Conservation (phyloP, 495 filamentous ascomycete genomes). For the Penicillium soppii region DNA sequence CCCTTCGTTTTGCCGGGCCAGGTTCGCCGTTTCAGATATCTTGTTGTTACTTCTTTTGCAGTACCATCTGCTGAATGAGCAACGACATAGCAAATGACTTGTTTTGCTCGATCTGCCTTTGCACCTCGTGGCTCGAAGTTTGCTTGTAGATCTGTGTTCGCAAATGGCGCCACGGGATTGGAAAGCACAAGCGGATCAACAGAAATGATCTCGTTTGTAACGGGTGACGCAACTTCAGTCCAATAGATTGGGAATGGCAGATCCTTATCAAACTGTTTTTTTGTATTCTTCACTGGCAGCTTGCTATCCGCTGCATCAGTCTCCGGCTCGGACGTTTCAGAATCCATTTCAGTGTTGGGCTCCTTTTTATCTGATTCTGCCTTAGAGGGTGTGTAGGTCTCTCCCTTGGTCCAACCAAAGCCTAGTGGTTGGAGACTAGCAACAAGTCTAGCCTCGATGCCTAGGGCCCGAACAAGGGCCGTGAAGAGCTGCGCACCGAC, state of each 20-base stretch:
- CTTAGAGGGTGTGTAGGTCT: conserved; percentile 53
- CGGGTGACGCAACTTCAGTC: conserved; percentile 82
- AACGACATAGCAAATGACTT: conserved; percentile 89
- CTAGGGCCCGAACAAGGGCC: conserved; percentile 78
- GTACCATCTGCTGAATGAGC: conserved; percentile 82
- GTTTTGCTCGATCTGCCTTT: conserved; percentile 79
- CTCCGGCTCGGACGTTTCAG: conserved; percentile 15
- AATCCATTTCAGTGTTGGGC: conserved; percentile 11
- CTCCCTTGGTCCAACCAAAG: conserved; percentile 86
- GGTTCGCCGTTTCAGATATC: conserved; percentile 80
- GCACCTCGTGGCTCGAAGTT: conserved; percentile 79
- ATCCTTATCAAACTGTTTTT: conserved; percentile 57
- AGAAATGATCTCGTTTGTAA: conserved; percentile 71
- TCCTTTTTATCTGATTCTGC: conserved; percentile 32
- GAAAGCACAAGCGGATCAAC: conserved; percentile 73
- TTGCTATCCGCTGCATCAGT: conserved; percentile 1
- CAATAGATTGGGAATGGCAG: conserved; percentile 87
- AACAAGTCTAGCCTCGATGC: conserved; percentile 76
- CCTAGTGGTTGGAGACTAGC: conserved; percentile 84
- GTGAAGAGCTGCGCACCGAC: conserved; percentile 90
- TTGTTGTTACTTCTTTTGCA: conserved; percentile 91
- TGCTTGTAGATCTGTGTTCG: conserved; percentile 69
- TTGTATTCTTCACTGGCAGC: conserved; percentile 7
- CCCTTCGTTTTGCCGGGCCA: conserved; percentile 93
- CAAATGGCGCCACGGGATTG: conserved; percentile 62